Evolutionary conservation across 768 basidiomycete species (phyloP).

Genomic region (Epithele typhae): DNA sequence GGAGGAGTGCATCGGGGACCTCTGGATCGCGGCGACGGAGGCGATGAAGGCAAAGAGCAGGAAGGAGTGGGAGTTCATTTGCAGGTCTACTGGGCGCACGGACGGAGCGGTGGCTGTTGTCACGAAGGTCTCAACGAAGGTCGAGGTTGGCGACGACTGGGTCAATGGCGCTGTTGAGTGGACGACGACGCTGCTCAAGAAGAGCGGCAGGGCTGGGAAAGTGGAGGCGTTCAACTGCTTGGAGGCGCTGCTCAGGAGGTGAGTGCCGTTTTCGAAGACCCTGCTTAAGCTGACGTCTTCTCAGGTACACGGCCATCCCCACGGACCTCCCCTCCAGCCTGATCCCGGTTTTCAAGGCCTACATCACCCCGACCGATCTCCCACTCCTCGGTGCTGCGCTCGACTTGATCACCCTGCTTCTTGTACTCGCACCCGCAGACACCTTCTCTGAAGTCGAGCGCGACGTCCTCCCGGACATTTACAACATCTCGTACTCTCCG

Average conservation of each 20-base stretch:
- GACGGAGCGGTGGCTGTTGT: slow-evolving; percentile 79
- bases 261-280: slow-evolving; percentile 24
- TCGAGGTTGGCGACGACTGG: slow-evolving; percentile 72
- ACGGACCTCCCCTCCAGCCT: slow-evolving; percentile 55
- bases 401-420: slow-evolving; percentile 58
- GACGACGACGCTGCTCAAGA: slow-evolving; percentile 68
- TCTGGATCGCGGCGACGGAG: slow-evolving; percentile 86
- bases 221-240: slow-evolving; percentile 76
- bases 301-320: slow-evolving; percentile 50
- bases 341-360: slow-evolving; percentile 69
- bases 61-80: slow-evolving; percentile 80
- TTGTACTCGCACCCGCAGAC: slow-evolving; percentile 58
- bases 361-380: slow-evolving; percentile 74
- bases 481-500: slow-evolving; percentile 72
- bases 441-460: slow-evolving; percentile 77
- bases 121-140: slow-evolving; percentile 75
- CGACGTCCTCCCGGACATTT: slow-evolving; percentile 63
- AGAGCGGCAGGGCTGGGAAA: slow-evolving; percentile 76
- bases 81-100: slow-evolving; percentile 64
- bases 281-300: slow-evolving; percentile 14
- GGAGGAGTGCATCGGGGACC: slow-evolving; percentile 77
- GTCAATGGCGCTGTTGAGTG: slow-evolving; percentile 76
- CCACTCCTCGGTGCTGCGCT: slow-evolving; percentile 72
- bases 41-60: slow-evolving; percentile 56
- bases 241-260: slow-evolving; percentile 69